Base-by-base conservation (phyloP, 305 asterid genomes). In the Fraxinus paxiana region DNA sequence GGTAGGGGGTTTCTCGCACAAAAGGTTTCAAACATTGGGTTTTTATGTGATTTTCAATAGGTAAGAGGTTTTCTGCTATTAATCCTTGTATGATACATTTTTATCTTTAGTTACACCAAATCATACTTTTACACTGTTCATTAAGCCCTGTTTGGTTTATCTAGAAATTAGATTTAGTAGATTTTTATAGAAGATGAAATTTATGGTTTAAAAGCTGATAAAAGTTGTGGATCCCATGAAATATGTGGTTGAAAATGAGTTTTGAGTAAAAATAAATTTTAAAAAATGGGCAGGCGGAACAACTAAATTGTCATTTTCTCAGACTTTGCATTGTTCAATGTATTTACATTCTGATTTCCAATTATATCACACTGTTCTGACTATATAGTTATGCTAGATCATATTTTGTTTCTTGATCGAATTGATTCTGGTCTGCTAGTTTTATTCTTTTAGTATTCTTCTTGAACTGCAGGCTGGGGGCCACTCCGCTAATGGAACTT, bases 401-500 rank as follows among this genome's bases (percentile, higher is more conserved):
- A 22, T 37, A 10, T 80, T 35, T 73, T 80, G 43, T n/a, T 78
- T 30, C 17, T 74, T 13, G 33, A 28, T 33, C 28, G 7, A 56
- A 18, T 26, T 67, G 20, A 26, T 10, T 38, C 35, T 26, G 30
- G 43, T 61, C 85, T 10, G 15, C 2, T 12, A 43, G 46, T 80
- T 77, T 71, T 78, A 75, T 61, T 12, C 65, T 48, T 77, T 72
- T 71, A 34, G n/a, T 73, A 72, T 56, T 48, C 67, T 72, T 67
- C 73, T 77, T 85, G 76, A 79, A 81, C 69, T 87, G 84, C 92
- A 96, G 99, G 87, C 90, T 96, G 85, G 99, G 99, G 82, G 94
- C 92, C 79, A 96, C 97, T 77, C 97, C 98, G 81, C 86, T 87
- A 76, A 94, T 94, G 97, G 99, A 96, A 90, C 86, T 96, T 89